These are phyloP conservation scores for Glycine soja DNA, from an alignment of 306 rosid species.

Conservation along the genomic window DNA sequence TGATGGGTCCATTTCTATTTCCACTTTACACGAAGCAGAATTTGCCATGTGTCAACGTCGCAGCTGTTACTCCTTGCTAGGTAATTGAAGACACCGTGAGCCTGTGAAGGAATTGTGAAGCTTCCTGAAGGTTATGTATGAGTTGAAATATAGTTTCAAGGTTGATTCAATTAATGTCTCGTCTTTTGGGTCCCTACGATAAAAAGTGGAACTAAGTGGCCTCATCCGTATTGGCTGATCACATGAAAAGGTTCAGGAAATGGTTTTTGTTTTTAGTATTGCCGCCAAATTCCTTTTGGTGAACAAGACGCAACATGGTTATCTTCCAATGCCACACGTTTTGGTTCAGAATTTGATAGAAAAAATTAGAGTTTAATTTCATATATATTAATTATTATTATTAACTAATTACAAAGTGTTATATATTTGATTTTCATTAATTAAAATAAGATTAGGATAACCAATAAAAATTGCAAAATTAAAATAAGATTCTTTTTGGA, in stretches of 20 bases:
- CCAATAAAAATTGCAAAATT: neutral
- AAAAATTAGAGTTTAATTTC: neutral
- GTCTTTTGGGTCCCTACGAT: slow-evolving; percentile 39
- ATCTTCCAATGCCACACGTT: slow-evolving; percentile 26
- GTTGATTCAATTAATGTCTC: slow-evolving; percentile 1
- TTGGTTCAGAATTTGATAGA: neutral
- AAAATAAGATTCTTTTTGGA: neutral
- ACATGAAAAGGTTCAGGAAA: neutral
- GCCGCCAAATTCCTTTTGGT: too few species aligned
- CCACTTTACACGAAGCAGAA: slow-evolving; percentile 52
- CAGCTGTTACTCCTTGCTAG: neutral
- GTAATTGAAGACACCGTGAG: neutral
- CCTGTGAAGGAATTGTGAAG: slow-evolving; percentile 19
- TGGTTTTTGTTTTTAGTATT: neutral
- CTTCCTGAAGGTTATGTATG: neutral
- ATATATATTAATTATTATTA: too few species aligned
- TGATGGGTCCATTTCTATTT: slow-evolving; percentile 47
- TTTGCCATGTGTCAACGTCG: slow-evolving; percentile 33
- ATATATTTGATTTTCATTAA: too few species aligned
- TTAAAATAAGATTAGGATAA: neutral
- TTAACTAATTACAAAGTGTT: too few species aligned
- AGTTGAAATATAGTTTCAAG: neutral
- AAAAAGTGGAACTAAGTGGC: slow-evolving; percentile 33
- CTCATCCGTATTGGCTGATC: neutral
- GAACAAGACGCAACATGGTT: too few species aligned